These are phyloP conservation scores for Penicillium diatomitis DNA, from an alignment of 495 filamentous ascomycete species.

Conservation along the genomic window DNA sequence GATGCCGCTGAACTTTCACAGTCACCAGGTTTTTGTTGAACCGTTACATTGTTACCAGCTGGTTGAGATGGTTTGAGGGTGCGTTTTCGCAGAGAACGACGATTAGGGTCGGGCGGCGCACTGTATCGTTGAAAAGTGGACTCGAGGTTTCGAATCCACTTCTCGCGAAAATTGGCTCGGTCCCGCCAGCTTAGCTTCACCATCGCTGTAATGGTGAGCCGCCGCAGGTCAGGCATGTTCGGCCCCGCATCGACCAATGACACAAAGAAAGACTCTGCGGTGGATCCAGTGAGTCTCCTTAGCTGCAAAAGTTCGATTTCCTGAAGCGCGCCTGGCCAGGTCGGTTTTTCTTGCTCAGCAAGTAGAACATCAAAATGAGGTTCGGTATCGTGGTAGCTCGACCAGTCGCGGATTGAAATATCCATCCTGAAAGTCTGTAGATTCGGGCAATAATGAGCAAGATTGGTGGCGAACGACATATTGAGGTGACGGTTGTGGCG, in stretches of 20 bases:
- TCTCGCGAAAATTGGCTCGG: conserved; percentile 60
- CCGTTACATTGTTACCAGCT: conserved; percentile 1
- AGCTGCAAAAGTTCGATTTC: conserved; percentile 65
- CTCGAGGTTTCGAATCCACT: conserved; percentile 57
- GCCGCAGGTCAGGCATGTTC: conserved; percentile 52
- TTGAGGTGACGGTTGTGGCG: conserved; percentile 71
- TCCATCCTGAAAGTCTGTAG: conserved; percentile 66
- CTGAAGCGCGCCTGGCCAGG: conserved; percentile 63
- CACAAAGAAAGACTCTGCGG: conserved; percentile 65
- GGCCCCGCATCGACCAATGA: conserved; percentile 63
- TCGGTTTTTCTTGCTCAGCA: conserved; percentile 48
- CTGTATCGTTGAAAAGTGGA: conserved; percentile 53
- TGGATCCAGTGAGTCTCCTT: conserved; percentile 54
- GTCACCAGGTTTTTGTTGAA: background rate
- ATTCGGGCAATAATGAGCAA: conserved; percentile 54
- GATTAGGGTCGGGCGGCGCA: conserved; percentile 37
- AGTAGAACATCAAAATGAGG: conserved; percentile 62
- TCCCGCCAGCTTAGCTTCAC: conserved; percentile 70
- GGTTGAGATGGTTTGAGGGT: background rate
- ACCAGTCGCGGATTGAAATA: conserved; percentile 54
- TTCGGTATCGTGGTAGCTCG: conserved; percentile 55
- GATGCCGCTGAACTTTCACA: conserved; percentile 18
- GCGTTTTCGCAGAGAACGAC: conserved; percentile 16
- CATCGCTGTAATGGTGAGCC: conserved; percentile 60
- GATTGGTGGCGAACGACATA: conserved; percentile 54